A percentile compares a stretch with the other conserved stretches of the same genome.
Evolutionary conservation across 306 rosid genomes (phyloP).

Genomic region (Begonia peltatifolia): DNA sequence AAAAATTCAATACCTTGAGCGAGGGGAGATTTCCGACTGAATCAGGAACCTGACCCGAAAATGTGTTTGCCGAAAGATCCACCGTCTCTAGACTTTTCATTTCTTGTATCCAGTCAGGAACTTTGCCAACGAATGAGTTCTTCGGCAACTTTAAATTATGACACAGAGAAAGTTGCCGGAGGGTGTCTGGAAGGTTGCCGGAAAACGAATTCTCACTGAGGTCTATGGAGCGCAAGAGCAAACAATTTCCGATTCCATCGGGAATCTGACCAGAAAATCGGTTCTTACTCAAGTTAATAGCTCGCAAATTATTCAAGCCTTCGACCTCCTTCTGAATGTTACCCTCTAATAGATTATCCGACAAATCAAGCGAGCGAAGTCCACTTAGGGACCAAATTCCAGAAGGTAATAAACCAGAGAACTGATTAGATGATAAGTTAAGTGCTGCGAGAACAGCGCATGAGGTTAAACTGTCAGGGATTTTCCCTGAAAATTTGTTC

Average conservation of each 20-base stretch:
- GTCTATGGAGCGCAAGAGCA: slow-evolving; percentile 78
- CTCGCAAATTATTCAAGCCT: slow-evolving; percentile 55
- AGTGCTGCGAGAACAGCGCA: slow-evolving; percentile 55
- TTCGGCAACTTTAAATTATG: slow-evolving; percentile 34
- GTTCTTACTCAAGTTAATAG: slow-evolving; percentile 46
- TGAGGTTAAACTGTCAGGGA: slow-evolving; percentile 55
- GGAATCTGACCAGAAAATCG: slow-evolving; percentile 59
- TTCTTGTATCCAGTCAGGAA: slow-evolving; percentile 76
- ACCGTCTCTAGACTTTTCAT: slow-evolving; percentile 58
- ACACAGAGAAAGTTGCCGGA: slow-evolving; percentile 55
- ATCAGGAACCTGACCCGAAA: slow-evolving; percentile 57
- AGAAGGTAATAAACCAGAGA: slow-evolving; percentile 54
- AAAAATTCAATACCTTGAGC: slow-evolving; percentile 53
- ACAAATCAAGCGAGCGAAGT: slow-evolving; percentile 66
- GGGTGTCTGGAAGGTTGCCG: slow-evolving; percentile 49
- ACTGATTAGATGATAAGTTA: slow-evolving; percentile 54
- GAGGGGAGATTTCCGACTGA: slow-evolving; percentile 51
- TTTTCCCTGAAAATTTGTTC: slow-evolving; percentile 55
- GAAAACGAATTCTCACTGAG: slow-evolving; percentile 60
- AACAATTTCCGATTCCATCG: slow-evolving; percentile 69
- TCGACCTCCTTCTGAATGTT: slow-evolving; percentile 42
- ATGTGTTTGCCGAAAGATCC: slow-evolving; percentile 59
- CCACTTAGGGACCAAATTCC: slow-evolving; percentile 70
- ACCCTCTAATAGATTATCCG: slow-evolving; percentile 60
- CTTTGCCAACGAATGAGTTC: slow-evolving; percentile 55